These are phyloP conservation scores for Ascomycota sp. DNA, from an alignment of 2,329 filamentous ascomycete species.

Conservation along the genomic window DNA sequence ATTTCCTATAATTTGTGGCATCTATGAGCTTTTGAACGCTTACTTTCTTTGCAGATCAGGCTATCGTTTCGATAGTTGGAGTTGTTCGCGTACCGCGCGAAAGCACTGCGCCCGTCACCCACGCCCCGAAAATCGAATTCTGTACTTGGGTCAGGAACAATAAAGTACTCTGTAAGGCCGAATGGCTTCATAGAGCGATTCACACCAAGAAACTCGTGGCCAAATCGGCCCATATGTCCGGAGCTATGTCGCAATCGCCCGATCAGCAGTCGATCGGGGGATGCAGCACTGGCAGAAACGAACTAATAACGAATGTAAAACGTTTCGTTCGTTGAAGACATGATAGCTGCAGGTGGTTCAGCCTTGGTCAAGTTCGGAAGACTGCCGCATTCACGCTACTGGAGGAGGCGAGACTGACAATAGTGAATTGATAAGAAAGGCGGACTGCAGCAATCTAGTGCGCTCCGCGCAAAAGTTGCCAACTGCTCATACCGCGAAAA, in stretches of 20 bases:
- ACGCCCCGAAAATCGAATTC: constrained; percentile 93
- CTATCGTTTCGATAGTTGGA: constrained; percentile 99
- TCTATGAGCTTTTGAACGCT: no score
- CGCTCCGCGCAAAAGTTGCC: no score
- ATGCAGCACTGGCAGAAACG: constrained; percentile 15
- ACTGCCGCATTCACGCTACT: not conserved
- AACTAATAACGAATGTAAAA: constrained; percentile 99
- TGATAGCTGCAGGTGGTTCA: constrained; percentile 12
- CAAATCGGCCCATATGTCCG: constrained; percentile 90
- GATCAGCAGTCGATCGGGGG: no score
- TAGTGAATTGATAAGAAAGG: no score
- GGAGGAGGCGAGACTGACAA: no score
- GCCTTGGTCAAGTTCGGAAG: not conserved
- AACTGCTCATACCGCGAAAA: no score
- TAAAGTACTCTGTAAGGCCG: no score
- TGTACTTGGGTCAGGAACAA: constrained; percentile 15
- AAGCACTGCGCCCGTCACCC: constrained; percentile 80
- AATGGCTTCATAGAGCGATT: not conserved
- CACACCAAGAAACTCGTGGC: constrained; percentile 87
- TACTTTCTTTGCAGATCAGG: constrained; percentile 97
- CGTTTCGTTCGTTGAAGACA: constrained; percentile 52
- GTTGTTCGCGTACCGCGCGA: constrained; percentile 95
- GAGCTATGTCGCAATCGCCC: constrained; percentile 63
- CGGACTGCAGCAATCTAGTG: no score
- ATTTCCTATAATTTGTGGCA: no score